Evolutionary conservation across 139 green algal species (phyloP).

Genomic region (Coccomyxa sp.): DNA sequence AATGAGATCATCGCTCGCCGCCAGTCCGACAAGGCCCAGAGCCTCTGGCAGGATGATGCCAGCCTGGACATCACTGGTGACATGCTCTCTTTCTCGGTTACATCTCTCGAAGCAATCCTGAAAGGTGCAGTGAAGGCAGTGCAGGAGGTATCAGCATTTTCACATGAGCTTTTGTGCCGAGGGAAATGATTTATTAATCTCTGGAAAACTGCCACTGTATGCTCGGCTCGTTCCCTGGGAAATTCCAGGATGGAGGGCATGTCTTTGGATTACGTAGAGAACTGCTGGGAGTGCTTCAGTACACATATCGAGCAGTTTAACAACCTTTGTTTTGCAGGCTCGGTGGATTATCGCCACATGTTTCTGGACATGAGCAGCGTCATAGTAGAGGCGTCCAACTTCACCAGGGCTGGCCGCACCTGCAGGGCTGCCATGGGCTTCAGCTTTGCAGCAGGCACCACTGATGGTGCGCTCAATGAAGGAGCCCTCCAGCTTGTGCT

Average conservation of each 20-base stretch:
- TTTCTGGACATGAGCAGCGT: constrained; percentile 71
- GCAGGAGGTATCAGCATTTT: too few species aligned
- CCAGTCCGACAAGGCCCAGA: constrained; percentile 52
- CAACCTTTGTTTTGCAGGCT: constrained; percentile 26
- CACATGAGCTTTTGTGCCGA: too few species aligned
- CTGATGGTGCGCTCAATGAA: constrained; percentile 48
- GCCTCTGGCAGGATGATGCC: constrained; percentile 31
- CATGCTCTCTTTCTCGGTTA: too few species aligned
- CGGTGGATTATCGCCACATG: constrained; percentile 57
- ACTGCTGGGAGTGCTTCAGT: too few species aligned
- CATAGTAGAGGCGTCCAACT: constrained; percentile 29
- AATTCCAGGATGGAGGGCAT: too few species aligned
- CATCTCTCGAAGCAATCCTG: not conserved
- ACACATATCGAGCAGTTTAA: too few species aligned
- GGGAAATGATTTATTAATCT: too few species aligned
- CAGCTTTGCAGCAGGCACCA: constrained; percentile 84
- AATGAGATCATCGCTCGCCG: constrained; percentile 58
- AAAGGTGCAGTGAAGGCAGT: too few species aligned
- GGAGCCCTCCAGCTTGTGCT: not conserved
- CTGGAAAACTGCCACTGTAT: too few species aligned
- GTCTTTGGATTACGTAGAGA: too few species aligned
- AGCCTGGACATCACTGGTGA: constrained; percentile 13
- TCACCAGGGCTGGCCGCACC: constrained; percentile 44
- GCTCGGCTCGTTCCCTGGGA: too few species aligned
- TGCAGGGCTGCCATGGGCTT: constrained; percentile 79